Evolutionary conservation across 2,329 filamentous ascomycete genomes (phyloP).

Genomic region (Nemania sp.): DNA sequence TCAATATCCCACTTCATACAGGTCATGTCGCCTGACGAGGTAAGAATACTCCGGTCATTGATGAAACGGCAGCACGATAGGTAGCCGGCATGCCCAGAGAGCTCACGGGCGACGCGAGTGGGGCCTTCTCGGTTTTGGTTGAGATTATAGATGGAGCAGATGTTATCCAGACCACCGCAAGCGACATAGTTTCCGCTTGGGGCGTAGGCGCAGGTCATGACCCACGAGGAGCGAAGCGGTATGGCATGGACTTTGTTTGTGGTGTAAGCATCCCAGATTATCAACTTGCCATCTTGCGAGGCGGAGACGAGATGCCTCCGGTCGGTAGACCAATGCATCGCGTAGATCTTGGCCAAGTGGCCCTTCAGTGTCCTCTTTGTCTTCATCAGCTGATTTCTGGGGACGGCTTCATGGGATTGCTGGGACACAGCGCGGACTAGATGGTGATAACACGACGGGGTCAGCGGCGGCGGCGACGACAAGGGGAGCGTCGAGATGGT

Average conservation of each 20-base stretch:
- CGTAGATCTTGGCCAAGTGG: constrained; percentile 98
- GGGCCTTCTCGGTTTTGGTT: constrained; percentile 94
- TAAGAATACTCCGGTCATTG: constrained; percentile 96
- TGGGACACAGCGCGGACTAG: constrained; percentile 90
- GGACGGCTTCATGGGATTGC: constrained; percentile 88
- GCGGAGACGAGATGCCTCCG: constrained; percentile 95
- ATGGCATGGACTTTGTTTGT: constrained; percentile 99
- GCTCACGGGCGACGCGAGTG: constrained; percentile 90
- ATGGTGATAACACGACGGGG: constrained; percentile 16
- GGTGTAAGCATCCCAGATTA: constrained; percentile 99
- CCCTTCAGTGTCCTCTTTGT: constrained; percentile 96
- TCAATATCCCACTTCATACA: constrained; percentile 99
- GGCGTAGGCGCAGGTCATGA: constrained; percentile 99
- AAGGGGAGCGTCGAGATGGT: neutral
- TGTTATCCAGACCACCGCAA: constrained; percentile 98
- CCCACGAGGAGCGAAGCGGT: constrained; percentile 95
- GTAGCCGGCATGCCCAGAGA: constrained; percentile 96
- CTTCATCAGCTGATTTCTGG: constrained; percentile 93
- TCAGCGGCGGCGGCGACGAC: constrained; percentile 20
- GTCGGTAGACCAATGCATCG: constrained; percentile 99
- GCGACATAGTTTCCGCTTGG: constrained; percentile 98
- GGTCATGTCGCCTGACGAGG: constrained; percentile 98
- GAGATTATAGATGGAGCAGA: constrained; percentile 99
- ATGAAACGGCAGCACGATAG: constrained; percentile 98
- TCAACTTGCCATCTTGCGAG: constrained; percentile 98